Base-by-base conservation (phyloP, 169 alveolate species). In the Plasmodium yoelii region DNA sequence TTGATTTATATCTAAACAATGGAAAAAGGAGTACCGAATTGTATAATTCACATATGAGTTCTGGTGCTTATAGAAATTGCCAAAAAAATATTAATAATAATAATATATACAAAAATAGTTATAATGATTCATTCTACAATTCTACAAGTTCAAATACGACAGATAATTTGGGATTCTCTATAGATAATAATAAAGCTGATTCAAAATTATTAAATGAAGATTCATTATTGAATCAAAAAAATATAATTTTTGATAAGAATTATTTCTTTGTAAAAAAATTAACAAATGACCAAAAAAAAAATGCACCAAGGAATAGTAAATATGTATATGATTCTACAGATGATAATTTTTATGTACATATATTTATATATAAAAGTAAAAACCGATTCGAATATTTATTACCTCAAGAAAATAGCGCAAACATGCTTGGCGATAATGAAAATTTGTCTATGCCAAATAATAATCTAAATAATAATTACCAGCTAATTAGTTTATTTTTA, bases 281-380 rank as follows among this genome's bases (percentile, higher is more conserved):
- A 64, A 56, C 49, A 24, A 77, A 77, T 57, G 88, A 75, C 22
- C 88, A 75, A 63, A 75, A 75, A 63, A 75, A 75, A 24, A 42
- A 49, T 18, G 34, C 22, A 28, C 88, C 63, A 15, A 77, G 64
- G 51, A 77, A 24, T 26, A 77, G 60, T 56, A 77, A 10, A 77
- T 77, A 64, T 77, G 51, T 13, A 49, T 15, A 74, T 8, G 69
- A 77, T 56, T 64, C 59, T 10, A 77, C 47, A 49, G 88, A 77
- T 63, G 68, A 64, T 63, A 74, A 34, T 8, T 18, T 77, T 0
- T 64, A 77, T 77, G 73, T 59, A 10, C 88, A 73, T 60, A 47
- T 77, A 77, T 77, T 63, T 77, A 77, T 77, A 63, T 77, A 77
- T 77, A 77, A 77, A 64, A 77, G 88, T 64, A 77, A 77, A 63